phyloP scores from a whole-genome alignment of 331 rosid species.

The Malus hybrid region DNA sequence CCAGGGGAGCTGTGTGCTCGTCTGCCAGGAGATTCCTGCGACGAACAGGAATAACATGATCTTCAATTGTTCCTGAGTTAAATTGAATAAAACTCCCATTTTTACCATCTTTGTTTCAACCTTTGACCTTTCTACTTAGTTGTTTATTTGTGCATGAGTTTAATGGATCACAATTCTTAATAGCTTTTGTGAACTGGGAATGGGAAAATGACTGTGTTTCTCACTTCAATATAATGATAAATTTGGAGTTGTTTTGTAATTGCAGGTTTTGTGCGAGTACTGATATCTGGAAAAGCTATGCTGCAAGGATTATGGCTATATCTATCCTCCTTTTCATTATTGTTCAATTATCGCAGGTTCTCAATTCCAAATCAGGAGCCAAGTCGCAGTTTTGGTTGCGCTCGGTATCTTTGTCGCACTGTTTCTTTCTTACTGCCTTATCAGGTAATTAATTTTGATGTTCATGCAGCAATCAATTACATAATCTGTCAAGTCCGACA shows the following conservation, averaged over 20 bases:
- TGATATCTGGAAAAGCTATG: constrained; percentile 91
- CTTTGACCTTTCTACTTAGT: too few relatives aligned
- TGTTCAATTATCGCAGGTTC: constrained; percentile 71
- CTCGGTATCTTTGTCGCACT: constrained; percentile 50
- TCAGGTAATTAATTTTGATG: constrained; percentile 42
- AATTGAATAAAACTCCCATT: too few relatives aligned
- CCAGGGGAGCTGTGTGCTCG: too few relatives aligned
- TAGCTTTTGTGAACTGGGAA: too few relatives aligned
- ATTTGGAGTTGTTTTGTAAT: background rate
- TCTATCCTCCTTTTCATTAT: constrained; percentile 77
- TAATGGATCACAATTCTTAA: too few relatives aligned
- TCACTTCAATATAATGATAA: background rate
- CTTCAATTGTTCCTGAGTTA: too few relatives aligned
- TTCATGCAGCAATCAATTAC: background rate
- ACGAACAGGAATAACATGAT: too few relatives aligned
- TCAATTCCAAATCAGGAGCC: constrained; percentile 50
- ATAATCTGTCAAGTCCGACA: background rate
- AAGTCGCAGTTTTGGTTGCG: constrained; percentile 70
- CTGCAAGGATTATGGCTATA: constrained; percentile 69
- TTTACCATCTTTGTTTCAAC: too few relatives aligned
- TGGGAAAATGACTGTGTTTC: background rate
- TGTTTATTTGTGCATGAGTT: too few relatives aligned
- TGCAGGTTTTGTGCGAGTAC: constrained; percentile 92
- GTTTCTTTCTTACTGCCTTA: constrained; percentile 60
- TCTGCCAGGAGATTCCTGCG: too few relatives aligned